Evolutionary conservation across 306 rosid genomes (phyloP).

Genomic region (Dalbergia cochinchinensis): DNA sequence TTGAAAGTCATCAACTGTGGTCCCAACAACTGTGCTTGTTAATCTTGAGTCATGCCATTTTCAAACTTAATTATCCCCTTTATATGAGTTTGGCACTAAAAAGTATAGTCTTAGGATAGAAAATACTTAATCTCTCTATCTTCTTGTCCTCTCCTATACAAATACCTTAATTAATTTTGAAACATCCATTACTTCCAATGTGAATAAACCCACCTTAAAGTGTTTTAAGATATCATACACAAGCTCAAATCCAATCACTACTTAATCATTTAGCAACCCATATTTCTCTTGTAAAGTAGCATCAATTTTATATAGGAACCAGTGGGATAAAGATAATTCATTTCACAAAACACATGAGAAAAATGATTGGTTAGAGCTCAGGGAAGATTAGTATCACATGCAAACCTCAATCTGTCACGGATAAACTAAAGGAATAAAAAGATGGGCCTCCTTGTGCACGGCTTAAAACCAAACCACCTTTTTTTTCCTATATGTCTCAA

Average conservation of each 20-base stretch:
- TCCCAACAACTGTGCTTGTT: conserved; percentile 31
- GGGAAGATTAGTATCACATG: conserved; percentile 24
- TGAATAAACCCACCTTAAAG: conserved; percentile 41
- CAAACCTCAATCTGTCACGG: conserved; percentile 39
- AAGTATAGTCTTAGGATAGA: conserved; percentile 38
- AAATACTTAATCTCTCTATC: conserved; percentile 26
- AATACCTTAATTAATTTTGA: conserved; percentile 23
- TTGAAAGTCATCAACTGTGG: conserved; percentile 37
- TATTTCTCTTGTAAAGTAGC: conserved; percentile 28
- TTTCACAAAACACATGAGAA: conserved; percentile 10
- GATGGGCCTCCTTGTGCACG: conserved; percentile 34
- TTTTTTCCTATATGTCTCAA: conserved; percentile 14
- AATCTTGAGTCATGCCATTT: conserved; percentile 41
- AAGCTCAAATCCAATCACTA: conserved; percentile 40
- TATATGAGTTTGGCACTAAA: conserved; percentile 43
- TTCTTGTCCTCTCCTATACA: conserved; percentile 25
- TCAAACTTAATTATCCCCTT: conserved; percentile 35
- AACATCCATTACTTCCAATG: conserved; percentile 23
- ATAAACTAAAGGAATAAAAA: conserved; percentile 35
- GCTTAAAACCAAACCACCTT: conserved; percentile 30
- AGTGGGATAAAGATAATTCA: conserved; percentile 38
- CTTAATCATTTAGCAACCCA: conserved; percentile 34
- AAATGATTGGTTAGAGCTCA: conserved; percentile 18
- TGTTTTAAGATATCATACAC: conserved; percentile 37
- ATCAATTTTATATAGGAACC: conserved; percentile 37